Base-by-base conservation (phyloP, 139 green algal genomes). In the Chlamydomonas eustigma region DNA sequence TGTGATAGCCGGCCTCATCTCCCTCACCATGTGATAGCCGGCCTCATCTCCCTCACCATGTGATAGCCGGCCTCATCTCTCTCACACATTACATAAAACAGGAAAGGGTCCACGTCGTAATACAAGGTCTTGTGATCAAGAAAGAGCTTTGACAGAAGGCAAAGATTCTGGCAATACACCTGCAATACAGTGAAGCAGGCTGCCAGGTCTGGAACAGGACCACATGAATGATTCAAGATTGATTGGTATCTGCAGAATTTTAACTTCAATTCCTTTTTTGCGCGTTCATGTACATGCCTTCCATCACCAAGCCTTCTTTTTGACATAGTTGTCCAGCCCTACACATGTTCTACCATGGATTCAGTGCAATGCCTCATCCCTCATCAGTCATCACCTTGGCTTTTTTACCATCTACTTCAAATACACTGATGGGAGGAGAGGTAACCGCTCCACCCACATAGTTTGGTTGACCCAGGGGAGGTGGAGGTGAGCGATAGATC, bases 71-170 rank as follows among this genome's bases (percentile, higher is more conserved):
- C 51, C 50, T 92, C 88, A 77, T 98, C 94, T 18, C 87, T 90
- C 88, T 99, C 96, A 82, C 92, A 98, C 76, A 99, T 84, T 28
- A 99, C 90, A 85, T 99, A 99, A 85, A 99, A 99, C 24, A 99
- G 87, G 81, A 99, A 99, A 25, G 97, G 89, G 86, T 99, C 96
- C 4, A 98, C 95, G 74, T 99, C 96, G 78, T 98, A 99, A 88
- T 97, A 98, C 31, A 98, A 88, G 37, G 94, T 98, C 89, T 99
- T 98, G 88, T 98, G 95, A 85, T 99, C 96, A 79, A 99, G 85
- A 82, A 99, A 99, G 28, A 99, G 91, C 89, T 99, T 99, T 63
- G 91, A 91, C 76, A 99, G 84, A 81, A 97, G 97, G 88, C 96
- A 98, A 78, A 99, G 83, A 84, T 98, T 98, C 84, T 98, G 95